Conservation (phyloP, 495 filamentous ascomycete genomes). For the Penicillium maclennaniae region DNA sequence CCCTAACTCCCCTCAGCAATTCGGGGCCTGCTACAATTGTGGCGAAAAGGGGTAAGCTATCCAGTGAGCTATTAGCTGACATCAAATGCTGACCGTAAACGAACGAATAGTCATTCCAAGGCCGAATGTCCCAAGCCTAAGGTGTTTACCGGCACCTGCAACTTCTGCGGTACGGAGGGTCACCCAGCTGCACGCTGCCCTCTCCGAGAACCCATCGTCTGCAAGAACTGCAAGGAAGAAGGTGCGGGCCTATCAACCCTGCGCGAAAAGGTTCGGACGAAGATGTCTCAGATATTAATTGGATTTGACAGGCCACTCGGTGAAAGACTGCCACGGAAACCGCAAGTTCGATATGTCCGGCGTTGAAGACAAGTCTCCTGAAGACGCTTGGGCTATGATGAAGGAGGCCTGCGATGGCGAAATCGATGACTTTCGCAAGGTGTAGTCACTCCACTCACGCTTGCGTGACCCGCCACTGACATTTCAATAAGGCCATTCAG, state of each 20-base stretch:
- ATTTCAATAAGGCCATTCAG: constrained; percentile 49
- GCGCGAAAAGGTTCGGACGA: background rate
- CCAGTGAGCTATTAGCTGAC: background rate
- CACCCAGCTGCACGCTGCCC: constrained; percentile 73
- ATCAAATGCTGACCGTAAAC: background rate
- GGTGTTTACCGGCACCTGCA: constrained; percentile 69
- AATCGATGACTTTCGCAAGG: constrained; percentile 69
- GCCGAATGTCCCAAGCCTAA: constrained; percentile 63
- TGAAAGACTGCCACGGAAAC: constrained; percentile 62
- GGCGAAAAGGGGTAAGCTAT: constrained; percentile 42
- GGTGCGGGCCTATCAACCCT: constrained; percentile 43
- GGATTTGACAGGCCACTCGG: constrained; percentile 55
- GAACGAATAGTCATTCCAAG: constrained; percentile 52
- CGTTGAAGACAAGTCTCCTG: constrained; percentile 55
- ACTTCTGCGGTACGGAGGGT: constrained; percentile 65
- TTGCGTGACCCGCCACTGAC: constrained; percentile 15
- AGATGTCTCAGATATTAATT: background rate
- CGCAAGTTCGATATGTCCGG: constrained; percentile 62
- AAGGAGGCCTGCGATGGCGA: constrained; percentile 62
- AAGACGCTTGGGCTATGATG: constrained; percentile 69
- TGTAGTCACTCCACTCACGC: constrained; percentile 22
- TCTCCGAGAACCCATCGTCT: constrained; percentile 55
- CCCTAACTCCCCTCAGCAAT: constrained; percentile 37
- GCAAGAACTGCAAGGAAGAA: constrained; percentile 71
- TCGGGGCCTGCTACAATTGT: constrained; percentile 64